Percentiles rank a stretch among this genome's conserved stretches.
phyloP scores from a whole-genome alignment of 2,329 filamentous ascomycete species.

The Hirsutella minnesotensis region DNA sequence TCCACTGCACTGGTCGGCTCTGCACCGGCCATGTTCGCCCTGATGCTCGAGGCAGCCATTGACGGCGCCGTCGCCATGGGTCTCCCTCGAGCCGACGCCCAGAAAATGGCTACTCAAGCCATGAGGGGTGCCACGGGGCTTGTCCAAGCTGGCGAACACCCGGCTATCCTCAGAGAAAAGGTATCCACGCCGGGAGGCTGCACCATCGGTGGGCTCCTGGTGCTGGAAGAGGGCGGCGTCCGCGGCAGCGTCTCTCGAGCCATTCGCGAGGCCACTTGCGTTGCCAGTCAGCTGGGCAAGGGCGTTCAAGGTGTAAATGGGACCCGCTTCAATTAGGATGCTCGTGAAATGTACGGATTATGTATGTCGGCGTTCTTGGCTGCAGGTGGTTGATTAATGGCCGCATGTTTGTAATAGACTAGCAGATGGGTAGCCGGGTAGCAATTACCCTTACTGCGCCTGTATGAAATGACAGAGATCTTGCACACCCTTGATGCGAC shows the following conservation, averaged over 20 bases:
- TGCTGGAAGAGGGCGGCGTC: conserved; percentile 61
- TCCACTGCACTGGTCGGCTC: conserved; percentile 64
- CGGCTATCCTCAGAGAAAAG: conserved; percentile 62
- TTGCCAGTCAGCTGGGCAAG: conserved; percentile 49
- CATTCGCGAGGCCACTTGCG: conserved; percentile 57
- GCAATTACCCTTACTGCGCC: not conserved
- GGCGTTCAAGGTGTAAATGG: conserved; percentile 26
- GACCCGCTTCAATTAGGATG: conserved; percentile 11
- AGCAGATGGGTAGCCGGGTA: not conserved
- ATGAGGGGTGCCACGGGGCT: conserved; percentile 63
- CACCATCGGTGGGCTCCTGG: conserved; percentile 62
- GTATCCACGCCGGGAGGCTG: conserved; percentile 69
- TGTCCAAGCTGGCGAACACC: conserved; percentile 61
- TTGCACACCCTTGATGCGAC: no score
- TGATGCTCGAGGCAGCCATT: conserved; percentile 63
- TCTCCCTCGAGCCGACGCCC: conserved; percentile 58
- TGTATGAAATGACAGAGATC: not conserved
- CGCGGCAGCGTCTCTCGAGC: conserved; percentile 56
- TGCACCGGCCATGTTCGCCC: conserved; percentile 63
- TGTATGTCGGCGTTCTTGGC: not conserved
- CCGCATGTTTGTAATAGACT: not conserved
- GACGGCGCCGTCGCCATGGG: conserved; percentile 75
- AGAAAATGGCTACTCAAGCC: conserved; percentile 66
- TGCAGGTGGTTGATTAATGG: not conserved
- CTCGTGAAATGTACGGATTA: not conserved